Evolutionary conservation across 805 yeast genomes (phyloP).

Genomic region (Metschnikowia lochheadii): DNA sequence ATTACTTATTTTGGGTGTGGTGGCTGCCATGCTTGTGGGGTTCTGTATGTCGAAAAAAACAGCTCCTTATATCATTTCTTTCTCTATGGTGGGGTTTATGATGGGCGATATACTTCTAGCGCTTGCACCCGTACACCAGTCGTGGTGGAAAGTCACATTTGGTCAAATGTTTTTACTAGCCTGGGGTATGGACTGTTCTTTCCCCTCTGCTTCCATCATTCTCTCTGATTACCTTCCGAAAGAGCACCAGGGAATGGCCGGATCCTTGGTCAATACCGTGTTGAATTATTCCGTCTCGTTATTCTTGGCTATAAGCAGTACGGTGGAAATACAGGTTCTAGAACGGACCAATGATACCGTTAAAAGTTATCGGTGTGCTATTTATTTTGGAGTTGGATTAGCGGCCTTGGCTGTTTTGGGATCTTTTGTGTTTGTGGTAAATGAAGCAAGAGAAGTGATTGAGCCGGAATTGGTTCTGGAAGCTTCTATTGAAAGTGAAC

Average conservation of each 20-base stretch:
- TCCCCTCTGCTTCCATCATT: conserved; percentile 68
- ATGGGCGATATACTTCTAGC: conserved; percentile 52
- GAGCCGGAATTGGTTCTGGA: too few species aligned
- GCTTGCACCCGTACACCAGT: conserved; percentile 54
- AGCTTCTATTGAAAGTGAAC: too few species aligned
- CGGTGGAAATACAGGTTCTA: conserved; percentile 42
- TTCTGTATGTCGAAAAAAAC: conserved; percentile 41
- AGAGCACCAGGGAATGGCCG: conserved; percentile 74
- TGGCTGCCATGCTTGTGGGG: conserved; percentile 54
- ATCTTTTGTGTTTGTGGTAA: conserved; percentile 22
- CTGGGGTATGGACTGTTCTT: conserved; percentile 77
- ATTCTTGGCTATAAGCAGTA: conserved; percentile 68
- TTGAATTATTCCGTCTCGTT: conserved; percentile 67
- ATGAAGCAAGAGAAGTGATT: background rate
- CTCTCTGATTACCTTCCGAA: conserved; percentile 57
- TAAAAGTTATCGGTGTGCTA: conserved; percentile 52
- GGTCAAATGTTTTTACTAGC: conserved; percentile 53
- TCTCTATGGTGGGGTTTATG: conserved; percentile 51
- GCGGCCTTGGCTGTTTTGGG: conserved; percentile 44
- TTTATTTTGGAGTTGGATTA: conserved; percentile 59
- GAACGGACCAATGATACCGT: conserved; percentile 17
- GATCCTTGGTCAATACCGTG: conserved; percentile 65
- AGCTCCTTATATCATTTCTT: conserved; percentile 47
- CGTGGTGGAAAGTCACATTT: conserved; percentile 55
- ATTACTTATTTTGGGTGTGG: conserved; percentile 50